Base-by-base conservation (phyloP, 2,329 filamentous ascomycete genomes). In the Sporothrix pallida region DNA sequence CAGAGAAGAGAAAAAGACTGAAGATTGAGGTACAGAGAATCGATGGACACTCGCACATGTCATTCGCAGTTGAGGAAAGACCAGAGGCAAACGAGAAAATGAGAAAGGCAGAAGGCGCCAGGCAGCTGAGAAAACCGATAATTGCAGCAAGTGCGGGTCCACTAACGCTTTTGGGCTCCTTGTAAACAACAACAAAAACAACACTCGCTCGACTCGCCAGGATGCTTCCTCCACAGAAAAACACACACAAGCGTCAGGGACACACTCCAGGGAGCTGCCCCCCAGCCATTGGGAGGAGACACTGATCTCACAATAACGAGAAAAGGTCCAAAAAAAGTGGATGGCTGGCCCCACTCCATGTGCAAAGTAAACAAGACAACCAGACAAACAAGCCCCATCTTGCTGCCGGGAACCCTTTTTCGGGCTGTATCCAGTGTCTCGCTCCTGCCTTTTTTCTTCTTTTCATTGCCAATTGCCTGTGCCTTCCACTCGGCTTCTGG, bases 151-250 rank as follows among this genome's bases (percentile, higher is more conserved):
- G 13, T 10, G 65, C 71, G 72, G 71, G 60, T 52, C 71, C 67
- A 50, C 68, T 74, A 73, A 50, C 60, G 8, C 31, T 67, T 75
- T 73, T 79, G 72, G 80, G 80, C 76, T 78, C 77, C 71, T 79
- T 71, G 70, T 74, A 68, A 74, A 75, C 74, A 75, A 74, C 70
- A 71, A 72, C 62, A 72, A 46, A 37, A 54, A 52, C 48, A 46
- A 70, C 48, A 44, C 7, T 31, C 13, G 60, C 60, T 63, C 42
- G 7, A 58, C 52, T 54, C 58, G 31, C 46, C 46, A 56, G 58
- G 62, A 48, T 67, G 42, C 42, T 48, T 20, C 62, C 42, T 67
- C 42, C 62, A 67, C 62, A 54, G 44, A 56, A 69, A 8, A 13
- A 69, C 3, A 50, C n/a, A 31, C 12, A 31, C 44, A 20, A 69